Base-by-base conservation (phyloP, 2,329 filamentous ascomycete genomes). In the Neurospora sp. region DNA sequence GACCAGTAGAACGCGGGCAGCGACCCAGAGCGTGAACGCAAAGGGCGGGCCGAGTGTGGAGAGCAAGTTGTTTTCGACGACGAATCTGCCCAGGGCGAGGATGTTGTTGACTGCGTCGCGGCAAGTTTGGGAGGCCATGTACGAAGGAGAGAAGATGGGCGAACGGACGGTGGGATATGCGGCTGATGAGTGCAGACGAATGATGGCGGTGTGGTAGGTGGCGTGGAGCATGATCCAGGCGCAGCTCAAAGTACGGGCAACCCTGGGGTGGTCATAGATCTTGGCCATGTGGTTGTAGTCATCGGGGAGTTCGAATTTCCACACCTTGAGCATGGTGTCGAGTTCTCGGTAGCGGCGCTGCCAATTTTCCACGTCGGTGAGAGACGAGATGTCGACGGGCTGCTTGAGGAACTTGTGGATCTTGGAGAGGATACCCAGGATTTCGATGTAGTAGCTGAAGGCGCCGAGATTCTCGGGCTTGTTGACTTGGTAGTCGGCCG, bases 201-300 rank as follows among this genome's bases (percentile, higher is more conserved):
- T 97, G 9, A 97, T 90, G 66, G 93, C 91, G 0, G 93, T 96
- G 79, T 96, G 92, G 76, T 94, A 97, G 0, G 93, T 93, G 4
- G 92, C 91, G 78, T 97, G 94, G 38, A 97, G 84, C 90, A 97
- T 97, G 68, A 97, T 89, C 91, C 93, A 93, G 68, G 90, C 91
- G 78, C 91, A 93, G 77, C 92, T 93, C 67, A 93, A 83, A 58
- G 86, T 86, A 78, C 92, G 93, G 75, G 86, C 88, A 68, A 85
- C 86, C 6, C 87, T 88, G 0, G 88, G 86, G 72, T 90, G 89
- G 0, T 62, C 52, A 77, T 94, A 93, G 1, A 96, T 81, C 72
- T 92, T 91, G 66, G 90, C 87, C 82, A 94, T 92, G 79, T 96
- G 95, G 33, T 92, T 90, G 79, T 95, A 96, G 75, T 97, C 93